These are phyloP conservation scores for Ilyonectria mors-panacis DNA, from an alignment of 2,329 filamentous ascomycete species.

Conservation along the genomic window DNA sequence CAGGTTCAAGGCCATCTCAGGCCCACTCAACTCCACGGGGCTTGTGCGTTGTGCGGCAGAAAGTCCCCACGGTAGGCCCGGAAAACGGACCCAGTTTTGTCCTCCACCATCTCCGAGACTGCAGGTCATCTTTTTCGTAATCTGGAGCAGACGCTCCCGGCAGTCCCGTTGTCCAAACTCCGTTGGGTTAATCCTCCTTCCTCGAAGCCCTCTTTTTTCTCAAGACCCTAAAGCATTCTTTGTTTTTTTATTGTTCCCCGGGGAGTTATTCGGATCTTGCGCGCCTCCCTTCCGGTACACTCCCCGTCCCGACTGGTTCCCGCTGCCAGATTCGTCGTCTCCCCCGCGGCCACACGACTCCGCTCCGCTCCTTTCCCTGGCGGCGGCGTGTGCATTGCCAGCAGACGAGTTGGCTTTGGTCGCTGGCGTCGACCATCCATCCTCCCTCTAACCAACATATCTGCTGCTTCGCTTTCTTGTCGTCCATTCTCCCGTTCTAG, in stretches of 20 bases:
- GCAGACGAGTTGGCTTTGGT: not conserved
- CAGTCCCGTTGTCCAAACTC: slow-evolving; percentile 32
- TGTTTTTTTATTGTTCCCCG: not conserved
- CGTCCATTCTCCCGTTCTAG: not conserved
- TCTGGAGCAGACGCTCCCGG: slow-evolving; percentile 41
- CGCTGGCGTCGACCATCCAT: not conserved
- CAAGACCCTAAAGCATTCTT: slow-evolving; percentile 1
- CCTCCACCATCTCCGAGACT: slow-evolving; percentile 46
- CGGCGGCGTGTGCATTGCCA: slow-evolving; percentile 7
- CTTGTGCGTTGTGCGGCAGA: slow-evolving; percentile 24
- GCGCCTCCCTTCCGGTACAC: slow-evolving; percentile 12
- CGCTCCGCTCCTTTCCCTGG: slow-evolving; percentile 12
- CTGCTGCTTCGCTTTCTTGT: not conserved
- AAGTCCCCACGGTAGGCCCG: slow-evolving; percentile 32
- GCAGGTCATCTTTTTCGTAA: slow-evolving; percentile 38
- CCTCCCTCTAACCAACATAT: not conserved
- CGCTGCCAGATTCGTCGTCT: slow-evolving; percentile 17
- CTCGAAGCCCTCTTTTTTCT: slow-evolving; percentile 24
- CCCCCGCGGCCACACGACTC: slow-evolving; percentile 17
- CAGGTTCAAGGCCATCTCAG: slow-evolving; percentile 15
- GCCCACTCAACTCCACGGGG: slow-evolving; percentile 31
- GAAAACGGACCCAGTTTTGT: slow-evolving; percentile 39
- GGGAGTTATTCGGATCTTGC: slow-evolving; percentile 18
- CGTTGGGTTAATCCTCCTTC: slow-evolving; percentile 8
- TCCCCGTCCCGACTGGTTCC: slow-evolving; percentile 26